Conservation (phyloP, 2,329 filamentous ascomycete species). For the Neopestalotiopsis sp. region DNA sequence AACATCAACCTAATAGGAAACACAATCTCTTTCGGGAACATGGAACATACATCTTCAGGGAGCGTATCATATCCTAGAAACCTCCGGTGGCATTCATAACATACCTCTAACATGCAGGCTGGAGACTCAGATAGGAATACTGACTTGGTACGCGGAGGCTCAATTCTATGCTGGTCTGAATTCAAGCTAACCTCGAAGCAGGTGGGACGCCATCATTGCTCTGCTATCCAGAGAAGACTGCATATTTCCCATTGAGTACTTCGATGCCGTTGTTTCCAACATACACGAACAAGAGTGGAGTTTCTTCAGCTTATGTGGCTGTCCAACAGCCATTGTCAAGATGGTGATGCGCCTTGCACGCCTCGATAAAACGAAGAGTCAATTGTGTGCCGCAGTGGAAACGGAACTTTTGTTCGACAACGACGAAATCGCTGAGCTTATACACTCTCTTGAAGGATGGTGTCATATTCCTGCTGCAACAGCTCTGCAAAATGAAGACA, state of each 20-base stretch:
- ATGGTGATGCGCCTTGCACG: slow-evolving; percentile 13
- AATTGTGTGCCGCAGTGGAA: background rate
- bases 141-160: background rate
- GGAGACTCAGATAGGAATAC: background rate
- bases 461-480: background rate
- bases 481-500: background rate
- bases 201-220: slow-evolving; percentile 19
- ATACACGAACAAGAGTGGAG: background rate
- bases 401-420: background rate
- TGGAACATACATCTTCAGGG: slow-evolving; percentile 17
- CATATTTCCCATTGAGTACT: slow-evolving; percentile 15
- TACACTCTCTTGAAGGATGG: slow-evolving; percentile 6
- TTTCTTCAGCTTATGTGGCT: slow-evolving; percentile 18
- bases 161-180: background rate
- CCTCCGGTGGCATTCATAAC: background rate
- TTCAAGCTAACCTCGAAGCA: background rate
- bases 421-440: background rate
- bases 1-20: background rate
- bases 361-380: slow-evolving; percentile 2
- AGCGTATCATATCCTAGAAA: slow-evolving; percentile 8
- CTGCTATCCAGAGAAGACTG: slow-evolving; percentile 17
- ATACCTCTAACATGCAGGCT: background rate
- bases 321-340: slow-evolving; percentile 7
- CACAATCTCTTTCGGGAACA: slow-evolving; percentile 14
- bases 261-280: slow-evolving; percentile 11